A percentile compares a stretch with the other conserved stretches of the same genome.
Evolutionary conservation across 1,139 yeast genomes (phyloP).

Genomic region (Geotrichum restrictum): DNA sequence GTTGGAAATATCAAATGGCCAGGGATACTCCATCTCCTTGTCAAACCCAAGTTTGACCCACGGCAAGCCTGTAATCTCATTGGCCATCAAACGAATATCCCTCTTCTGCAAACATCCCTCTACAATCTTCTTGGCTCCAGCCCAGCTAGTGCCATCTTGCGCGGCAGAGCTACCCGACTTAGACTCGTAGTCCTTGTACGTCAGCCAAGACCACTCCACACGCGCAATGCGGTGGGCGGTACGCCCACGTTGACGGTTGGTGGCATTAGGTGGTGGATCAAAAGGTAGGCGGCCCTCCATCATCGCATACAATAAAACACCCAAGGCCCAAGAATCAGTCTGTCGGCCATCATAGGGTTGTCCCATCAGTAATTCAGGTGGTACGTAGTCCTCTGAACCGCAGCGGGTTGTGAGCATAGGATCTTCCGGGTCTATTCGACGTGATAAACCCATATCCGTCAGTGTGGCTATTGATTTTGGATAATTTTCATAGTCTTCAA

Average conservation of each 20-base stretch:
- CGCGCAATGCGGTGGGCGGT: conserved; percentile 88
- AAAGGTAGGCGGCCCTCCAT: conserved; percentile 86
- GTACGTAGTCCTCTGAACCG: conserved; percentile 92
- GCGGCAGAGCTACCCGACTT: conserved; percentile 21
- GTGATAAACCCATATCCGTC: conserved; percentile 86
- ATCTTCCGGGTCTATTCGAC: conserved; percentile 53
- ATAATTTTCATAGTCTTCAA: conserved; percentile 21
- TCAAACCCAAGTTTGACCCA: conserved; percentile 34
- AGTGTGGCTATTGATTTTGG: conserved; percentile 52
- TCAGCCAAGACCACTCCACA: conserved; percentile 84
- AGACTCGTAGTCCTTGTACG: conserved; percentile 14
- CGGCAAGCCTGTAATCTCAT: conserved; percentile 38
- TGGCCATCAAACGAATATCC: conserved; percentile 47
- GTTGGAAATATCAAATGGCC: conserved; percentile 44
- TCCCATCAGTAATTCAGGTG: conserved; percentile 90
- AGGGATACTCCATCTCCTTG: conserved; percentile 46
- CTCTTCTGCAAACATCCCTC: conserved; percentile 52
- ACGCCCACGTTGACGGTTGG: conserved; percentile 50
- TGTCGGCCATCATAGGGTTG: conserved; percentile 83
- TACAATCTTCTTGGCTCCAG: conserved; percentile 51
- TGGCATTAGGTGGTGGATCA: conserved; percentile 47
- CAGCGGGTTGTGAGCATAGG: conserved; percentile 79
- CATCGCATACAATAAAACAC: conserved; percentile 79
- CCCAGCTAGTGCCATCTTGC: conserved; percentile 38
- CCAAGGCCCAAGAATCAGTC: conserved; percentile 91